Evolutionary conservation across 345 rosid species (phyloP), one percentile per base, ranked within the genome.

Genomic region (Theobroma cacao): DNA sequence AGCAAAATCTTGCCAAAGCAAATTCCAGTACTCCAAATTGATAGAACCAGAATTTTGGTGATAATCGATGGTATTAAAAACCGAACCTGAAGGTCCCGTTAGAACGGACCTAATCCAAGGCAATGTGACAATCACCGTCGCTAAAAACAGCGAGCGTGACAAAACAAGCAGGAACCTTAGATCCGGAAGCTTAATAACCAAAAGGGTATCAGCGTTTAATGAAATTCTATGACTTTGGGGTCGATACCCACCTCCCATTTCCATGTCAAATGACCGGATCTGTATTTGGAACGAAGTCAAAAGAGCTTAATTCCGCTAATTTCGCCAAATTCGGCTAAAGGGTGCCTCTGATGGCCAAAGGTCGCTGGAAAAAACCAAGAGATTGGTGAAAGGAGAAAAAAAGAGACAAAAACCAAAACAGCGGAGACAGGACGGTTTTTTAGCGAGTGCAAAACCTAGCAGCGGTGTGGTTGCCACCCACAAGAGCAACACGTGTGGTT

Each of bases 381-480:
- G 30, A 69, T 59, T 14, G 36, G n/a, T 20, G 50, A 53, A 60
- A 53, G 24, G 5, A 67, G 38, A 48, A 66, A 63, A 72, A 73
- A 75, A 74, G 62, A 67, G 63, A 61, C 47, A 38, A 79, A 41
- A 28, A 50, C 53, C 60, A 50, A 47, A n/a, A 70, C 67, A 65
- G 56, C 36, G 40, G 8, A 5, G 66, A 55, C 80, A 60, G 55
- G 36, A 47, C 45, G 12, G 24, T n/a, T 17, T 12, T 50, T 82
- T 88, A 89, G 81, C 92, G 89, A 62, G 86, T 82, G 59, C 89
- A 89, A 80, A 88, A 88, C 84, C 89, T 87, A 72, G 88, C 80
- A 63, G 92, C 89, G 64, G 91, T 89, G 82, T 89, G 91, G 80
- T 89, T 89, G 52, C 91, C 91, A 86, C 91, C 93, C 89, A 86